Percentiles rank a stretch among this genome's conserved stretches.
phyloP scores from a whole-genome alignment of 225 moss, liverwort and hornwort genomes.

The Climacium dendroides region DNA sequence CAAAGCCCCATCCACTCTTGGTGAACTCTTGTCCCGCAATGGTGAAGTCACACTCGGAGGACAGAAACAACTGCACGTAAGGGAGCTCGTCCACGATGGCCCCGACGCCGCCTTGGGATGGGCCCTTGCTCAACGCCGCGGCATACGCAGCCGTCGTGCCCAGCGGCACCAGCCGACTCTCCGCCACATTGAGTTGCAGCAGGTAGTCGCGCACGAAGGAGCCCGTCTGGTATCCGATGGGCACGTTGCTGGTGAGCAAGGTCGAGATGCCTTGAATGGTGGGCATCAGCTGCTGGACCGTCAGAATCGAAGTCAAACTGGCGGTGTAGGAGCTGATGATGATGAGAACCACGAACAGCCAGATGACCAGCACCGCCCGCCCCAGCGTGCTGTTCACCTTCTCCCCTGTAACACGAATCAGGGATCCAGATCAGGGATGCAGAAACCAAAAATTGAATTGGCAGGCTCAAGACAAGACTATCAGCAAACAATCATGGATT shows the following conservation, averaged over 20 bases:
- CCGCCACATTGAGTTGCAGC: constrained; percentile 53
- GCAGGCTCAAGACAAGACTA: background rate
- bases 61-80: constrained; percentile 73
- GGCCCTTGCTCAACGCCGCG: constrained; percentile 39
- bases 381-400: constrained; percentile 91
- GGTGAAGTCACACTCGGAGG: constrained; percentile 58
- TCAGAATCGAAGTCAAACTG: constrained; percentile 79
- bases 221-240: constrained; percentile 83
- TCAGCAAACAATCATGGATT: background rate
- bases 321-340: constrained; percentile 92
- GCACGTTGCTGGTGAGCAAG: constrained; percentile 55
- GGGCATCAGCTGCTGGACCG: constrained; percentile 85
- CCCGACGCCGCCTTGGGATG: constrained; percentile 44
- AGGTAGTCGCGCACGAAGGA: constrained; percentile 79
- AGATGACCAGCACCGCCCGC: constrained; percentile 82
- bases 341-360: constrained; percentile 94
- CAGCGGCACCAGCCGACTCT: constrained; percentile 52
- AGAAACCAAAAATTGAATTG: background rate
- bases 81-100: constrained; percentile 95
- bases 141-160: constrained; percentile 41
- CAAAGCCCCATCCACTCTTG: constrained; percentile 98
- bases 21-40: constrained; percentile 95
- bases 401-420: constrained; percentile 48
- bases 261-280: constrained; percentile 74
- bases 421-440: background rate